These are phyloP conservation scores for Arthrobotrys conoides DNA, from an alignment of 2,329 filamentous ascomycete genomes.

Conservation along the genomic window DNA sequence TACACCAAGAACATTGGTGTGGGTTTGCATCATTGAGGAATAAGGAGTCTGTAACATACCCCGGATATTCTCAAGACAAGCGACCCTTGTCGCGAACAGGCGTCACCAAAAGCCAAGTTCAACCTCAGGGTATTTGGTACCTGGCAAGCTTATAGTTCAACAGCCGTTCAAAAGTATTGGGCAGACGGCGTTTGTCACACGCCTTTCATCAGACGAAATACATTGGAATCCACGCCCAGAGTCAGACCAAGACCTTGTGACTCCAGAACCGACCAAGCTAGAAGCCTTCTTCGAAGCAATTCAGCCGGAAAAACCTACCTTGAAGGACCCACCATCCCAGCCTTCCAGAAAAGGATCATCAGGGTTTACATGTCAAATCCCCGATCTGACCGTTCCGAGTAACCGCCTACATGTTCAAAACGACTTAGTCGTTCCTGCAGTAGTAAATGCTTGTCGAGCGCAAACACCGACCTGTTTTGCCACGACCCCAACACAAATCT, in stretches of 20 bases:
- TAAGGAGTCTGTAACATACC: slow-evolving; percentile 59
- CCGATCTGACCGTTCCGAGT: slow-evolving; percentile 55
- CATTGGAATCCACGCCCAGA: background rate
- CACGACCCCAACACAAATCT: slow-evolving; percentile 44
- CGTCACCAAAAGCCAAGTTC: slow-evolving; percentile 43
- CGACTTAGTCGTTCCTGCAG: slow-evolving; percentile 45
- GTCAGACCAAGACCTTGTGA: slow-evolving; percentile 48
- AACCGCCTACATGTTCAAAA: slow-evolving; percentile 43
- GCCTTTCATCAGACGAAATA: slow-evolving; percentile 4
- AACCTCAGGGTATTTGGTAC: slow-evolving; percentile 23
- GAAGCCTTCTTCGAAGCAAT: slow-evolving; percentile 43
- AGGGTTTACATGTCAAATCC: slow-evolving; percentile 44
- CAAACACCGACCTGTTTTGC: slow-evolving; percentile 1
- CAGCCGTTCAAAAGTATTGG: slow-evolving; percentile 6
- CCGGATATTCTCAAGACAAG: slow-evolving; percentile 49
- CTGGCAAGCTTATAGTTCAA: background rate
- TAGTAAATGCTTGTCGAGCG: background rate
- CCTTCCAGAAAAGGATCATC: slow-evolving; percentile 42
- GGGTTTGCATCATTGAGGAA: slow-evolving; percentile 31
- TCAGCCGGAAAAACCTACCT: slow-evolving; percentile 61
- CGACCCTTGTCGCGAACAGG: slow-evolving; percentile 24
- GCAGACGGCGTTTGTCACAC: background rate
- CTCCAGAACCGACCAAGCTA: slow-evolving; percentile 31
- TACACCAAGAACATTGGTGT: slow-evolving; percentile 30
- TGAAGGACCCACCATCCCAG: slow-evolving; percentile 33